Conservation (phyloP, 1,284 basidiomycete species). For the Apiotrichum sp. region DNA sequence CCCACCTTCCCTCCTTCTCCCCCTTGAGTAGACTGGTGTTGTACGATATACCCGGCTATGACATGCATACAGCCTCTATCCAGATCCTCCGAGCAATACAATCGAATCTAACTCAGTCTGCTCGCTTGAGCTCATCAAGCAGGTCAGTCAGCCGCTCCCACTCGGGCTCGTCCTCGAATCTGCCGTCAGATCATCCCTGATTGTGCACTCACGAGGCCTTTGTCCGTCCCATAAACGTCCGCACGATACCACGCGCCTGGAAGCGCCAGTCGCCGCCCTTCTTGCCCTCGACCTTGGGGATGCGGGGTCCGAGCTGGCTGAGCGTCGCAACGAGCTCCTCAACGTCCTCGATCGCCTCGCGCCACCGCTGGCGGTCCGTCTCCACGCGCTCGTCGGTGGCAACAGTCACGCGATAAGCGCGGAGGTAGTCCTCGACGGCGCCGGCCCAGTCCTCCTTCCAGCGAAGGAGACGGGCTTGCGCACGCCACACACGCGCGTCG, state of each 20-base stretch:
- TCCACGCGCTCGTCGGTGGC: constrained; percentile 62
- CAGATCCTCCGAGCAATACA: not conserved
- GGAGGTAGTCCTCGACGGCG: constrained; percentile 71
- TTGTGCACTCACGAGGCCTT: constrained; percentile 39
- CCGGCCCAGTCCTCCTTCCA: constrained; percentile 68
- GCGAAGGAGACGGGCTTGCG: constrained; percentile 70
- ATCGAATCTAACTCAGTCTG: constrained; percentile 7
- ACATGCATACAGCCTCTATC: constrained; percentile 10
- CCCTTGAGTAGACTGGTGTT: constrained; percentile 5
- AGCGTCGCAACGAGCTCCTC: constrained; percentile 76
- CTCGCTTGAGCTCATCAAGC: constrained; percentile 47
- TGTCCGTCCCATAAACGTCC: constrained; percentile 75
- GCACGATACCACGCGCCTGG: constrained; percentile 78
- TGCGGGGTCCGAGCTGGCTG: constrained; percentile 70
- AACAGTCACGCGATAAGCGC: constrained; percentile 70
- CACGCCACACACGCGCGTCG: constrained; percentile 68
- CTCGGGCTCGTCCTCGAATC: constrained; percentile 79
- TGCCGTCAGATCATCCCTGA: constrained; percentile 11
- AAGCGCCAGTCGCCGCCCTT: constrained; percentile 63
- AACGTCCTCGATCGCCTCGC: constrained; percentile 67
- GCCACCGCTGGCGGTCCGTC: constrained; percentile 61
- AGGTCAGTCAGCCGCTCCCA: constrained; percentile 63
- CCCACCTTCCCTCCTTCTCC: not conserved
- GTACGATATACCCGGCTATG: constrained; percentile 12
- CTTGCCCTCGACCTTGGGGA: constrained; percentile 47